Percentiles rank a stretch among this genome's conserved stretches.
Conservation (phyloP, 768 basidiomycete genomes). For the Tephrocybe rancida region DNA sequence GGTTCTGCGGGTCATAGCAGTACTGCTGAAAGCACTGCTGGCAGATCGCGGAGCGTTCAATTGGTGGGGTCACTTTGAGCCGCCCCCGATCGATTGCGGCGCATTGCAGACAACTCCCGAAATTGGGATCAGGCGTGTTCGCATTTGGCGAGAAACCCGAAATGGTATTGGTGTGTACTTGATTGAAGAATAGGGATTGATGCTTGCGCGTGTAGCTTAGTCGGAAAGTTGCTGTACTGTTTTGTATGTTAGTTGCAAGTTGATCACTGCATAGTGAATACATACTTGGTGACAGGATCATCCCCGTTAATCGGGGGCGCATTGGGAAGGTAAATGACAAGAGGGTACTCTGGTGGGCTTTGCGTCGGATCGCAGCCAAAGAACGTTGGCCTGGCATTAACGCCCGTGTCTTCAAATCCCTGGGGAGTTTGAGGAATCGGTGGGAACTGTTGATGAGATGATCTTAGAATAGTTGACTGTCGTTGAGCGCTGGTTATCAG, state of each 20-base stretch:
- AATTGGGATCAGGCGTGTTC: constrained; percentile 60
- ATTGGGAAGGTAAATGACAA: constrained; percentile 78
- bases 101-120: constrained; percentile 71
- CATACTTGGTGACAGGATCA: constrained; percentile 67
- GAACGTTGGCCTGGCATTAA: constrained; percentile 73
- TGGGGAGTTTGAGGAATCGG: constrained; percentile 56
- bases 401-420: constrained; percentile 58
- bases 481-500: constrained; percentile 46
- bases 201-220: constrained; percentile 61
- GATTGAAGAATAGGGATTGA: constrained; percentile 59
- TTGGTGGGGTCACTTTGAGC: constrained; percentile 34
- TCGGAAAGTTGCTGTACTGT: constrained; percentile 58
- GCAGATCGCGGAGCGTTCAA: constrained; percentile 42
- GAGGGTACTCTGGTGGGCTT: constrained; percentile 56
- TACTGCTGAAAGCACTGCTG: constrained; percentile 54
- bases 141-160: constrained; percentile 64
- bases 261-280: neutral
- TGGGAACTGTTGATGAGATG: constrained; percentile 64
- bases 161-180: constrained; percentile 55
- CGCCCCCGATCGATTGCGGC: constrained; percentile 57
- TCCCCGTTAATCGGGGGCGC: constrained; percentile 68
- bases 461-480: constrained; percentile 42
- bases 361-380: constrained; percentile 71
- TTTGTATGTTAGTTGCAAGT: constrained; percentile 5
- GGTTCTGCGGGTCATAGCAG: constrained; percentile 51